Base-by-base conservation (phyloP, 2,329 filamentous ascomycete genomes). In the Aspergillus awamori region DNA sequence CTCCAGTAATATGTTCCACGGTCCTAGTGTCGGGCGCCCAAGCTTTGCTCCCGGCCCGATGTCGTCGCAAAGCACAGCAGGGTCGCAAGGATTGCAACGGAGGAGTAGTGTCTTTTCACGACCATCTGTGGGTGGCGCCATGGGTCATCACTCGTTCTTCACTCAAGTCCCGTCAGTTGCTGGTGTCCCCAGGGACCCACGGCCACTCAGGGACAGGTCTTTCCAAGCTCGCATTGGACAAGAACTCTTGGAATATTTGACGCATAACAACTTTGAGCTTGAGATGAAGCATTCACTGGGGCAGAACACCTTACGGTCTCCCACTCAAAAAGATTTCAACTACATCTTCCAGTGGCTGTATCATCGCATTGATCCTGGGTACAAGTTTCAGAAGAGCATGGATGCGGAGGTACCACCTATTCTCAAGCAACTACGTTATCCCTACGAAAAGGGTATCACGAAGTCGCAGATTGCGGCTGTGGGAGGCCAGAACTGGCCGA, bases 301-400 rank as follows among this genome's bases (percentile, higher is more conserved):
- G 0, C 89, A 91, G 65, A 97, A 97, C 70, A 91, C 92, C 6
- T 88, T 97, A 74, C 94, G 92, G 70, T 96, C 92, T 47, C 96
- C 95, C 0, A 99, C 94, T 0, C 94, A 98, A 70, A 99, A 99
- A 74, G 95, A 99, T 75, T 99, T 99, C 80, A 95, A 96, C 72
- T 90, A 87, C 77, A 96, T 99, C 84, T 99, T 99, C 73, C 93
- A 98, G 72, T 99, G 94, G 91, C 83, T 99, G 3, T 99, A 99
- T 77, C 92, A 93, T 72, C 90, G 93, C 60, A 96, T 99, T 73
- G 95, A 99, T 73, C 95, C 95, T 0, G 91, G 89, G 69, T 96
- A 98, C 76, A 88, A 89, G 38, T 98, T 99, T 71, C 89, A 93
- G 71, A 97, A 97, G 76, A 91, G 89, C 54, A 97, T 98, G 70